Evolutionary conservation across 805 yeast genomes (phyloP), one percentile per base, ranked within the genome.

Genomic region (Metschnikowia shivogae): DNA sequence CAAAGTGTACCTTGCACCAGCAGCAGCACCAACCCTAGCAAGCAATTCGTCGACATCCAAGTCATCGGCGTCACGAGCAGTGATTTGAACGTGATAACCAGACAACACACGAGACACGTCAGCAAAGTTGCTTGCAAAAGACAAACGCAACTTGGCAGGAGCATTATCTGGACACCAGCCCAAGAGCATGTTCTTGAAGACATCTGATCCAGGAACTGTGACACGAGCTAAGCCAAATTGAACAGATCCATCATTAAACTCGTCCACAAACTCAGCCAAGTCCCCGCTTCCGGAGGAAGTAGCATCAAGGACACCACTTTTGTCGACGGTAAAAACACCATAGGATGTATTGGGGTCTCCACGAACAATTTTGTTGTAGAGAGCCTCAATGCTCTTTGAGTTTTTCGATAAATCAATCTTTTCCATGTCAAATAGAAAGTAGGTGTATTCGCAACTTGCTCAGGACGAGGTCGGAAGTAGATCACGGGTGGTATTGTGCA

Each of bases 111-210:
- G 80, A 24, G 89, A 79, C 17, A 86, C 86, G 34, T 82, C 86
- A 34, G 87, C 89, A 54, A 85, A 82, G 64, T 86, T 86, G 48
- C 80, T 68, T 24, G 92, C 89, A 66, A 82, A 86, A 1, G 89
- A 82, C 37, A 87, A 77, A 56, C 89, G 78, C 24, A 84, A 73
- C 60, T 82, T 85, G 73, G 74, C 52, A 42, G 97, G 95, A 19
- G 96, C 90, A 45, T 92, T 87, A 64, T 93, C 98, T 6, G 99
- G 99, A 68, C 96, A 87, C 97, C 97, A 92, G 42, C 97, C 98
- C 32, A 93, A 74, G 39, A 93, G 72, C 28, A 92, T 77, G 53
- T 87, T 73, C 71, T 93, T 93, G 59, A 80, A 78, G 30, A 93
- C 90, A 55, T 86, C 93, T 4, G 96, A 85, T n/a, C 93, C 95